Percentiles rank a stretch among this genome's conserved stretches.
phyloP scores from a whole-genome alignment of 2,329 filamentous ascomycete species.

The Aureobasidium subglaciale region DNA sequence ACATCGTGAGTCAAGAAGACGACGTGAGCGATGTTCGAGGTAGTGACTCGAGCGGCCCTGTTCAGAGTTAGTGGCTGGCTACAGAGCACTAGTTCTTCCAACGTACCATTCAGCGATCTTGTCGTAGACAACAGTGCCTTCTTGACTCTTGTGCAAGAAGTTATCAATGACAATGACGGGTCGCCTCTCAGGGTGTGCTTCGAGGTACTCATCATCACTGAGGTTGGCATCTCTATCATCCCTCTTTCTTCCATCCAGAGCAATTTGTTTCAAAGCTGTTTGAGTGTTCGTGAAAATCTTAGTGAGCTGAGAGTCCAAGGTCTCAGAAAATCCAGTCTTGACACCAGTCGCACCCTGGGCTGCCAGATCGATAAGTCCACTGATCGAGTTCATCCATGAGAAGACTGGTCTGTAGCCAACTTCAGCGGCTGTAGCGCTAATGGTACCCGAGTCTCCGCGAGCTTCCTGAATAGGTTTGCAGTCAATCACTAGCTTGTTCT shows the following conservation, averaged over 20 bases:
- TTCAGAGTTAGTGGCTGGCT: background rate
- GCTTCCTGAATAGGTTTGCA: slow-evolving; percentile 92
- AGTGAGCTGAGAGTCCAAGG: slow-evolving; percentile 75
- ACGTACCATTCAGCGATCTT: slow-evolving; percentile 61
- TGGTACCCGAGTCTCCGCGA: slow-evolving; percentile 77
- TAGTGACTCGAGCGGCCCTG: slow-evolving; percentile 67
- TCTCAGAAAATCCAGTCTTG: slow-evolving; percentile 91
- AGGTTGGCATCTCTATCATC: slow-evolving; percentile 65
- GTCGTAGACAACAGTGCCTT: slow-evolving; percentile 43
- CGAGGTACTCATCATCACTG: slow-evolving; percentile 78
- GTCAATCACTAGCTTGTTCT: slow-evolving; percentile 77
- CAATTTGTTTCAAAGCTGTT: slow-evolving; percentile 69
- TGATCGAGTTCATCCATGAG: slow-evolving; percentile 92
- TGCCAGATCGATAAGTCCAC: slow-evolving; percentile 84
- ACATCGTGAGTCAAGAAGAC: slow-evolving; percentile 89
- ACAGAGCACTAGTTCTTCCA: slow-evolving; percentile 1
- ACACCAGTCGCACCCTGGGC: slow-evolving; percentile 90
- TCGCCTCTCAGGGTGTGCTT: slow-evolving; percentile 76
- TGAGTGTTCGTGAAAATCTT: slow-evolving; percentile 86
- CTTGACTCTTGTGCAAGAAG: slow-evolving; percentile 68
- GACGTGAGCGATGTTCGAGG: slow-evolving; percentile 84
- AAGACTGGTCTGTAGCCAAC: slow-evolving; percentile 93
- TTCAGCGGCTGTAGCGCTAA: slow-evolving; percentile 69
- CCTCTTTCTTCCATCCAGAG: slow-evolving; percentile 61
- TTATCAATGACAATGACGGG: slow-evolving; percentile 88